Percentiles rank a stretch among this genome's conserved stretches.
phyloP scores from a whole-genome alignment of 139 green algal species.

The Chlorokybus atmophyticus region DNA sequence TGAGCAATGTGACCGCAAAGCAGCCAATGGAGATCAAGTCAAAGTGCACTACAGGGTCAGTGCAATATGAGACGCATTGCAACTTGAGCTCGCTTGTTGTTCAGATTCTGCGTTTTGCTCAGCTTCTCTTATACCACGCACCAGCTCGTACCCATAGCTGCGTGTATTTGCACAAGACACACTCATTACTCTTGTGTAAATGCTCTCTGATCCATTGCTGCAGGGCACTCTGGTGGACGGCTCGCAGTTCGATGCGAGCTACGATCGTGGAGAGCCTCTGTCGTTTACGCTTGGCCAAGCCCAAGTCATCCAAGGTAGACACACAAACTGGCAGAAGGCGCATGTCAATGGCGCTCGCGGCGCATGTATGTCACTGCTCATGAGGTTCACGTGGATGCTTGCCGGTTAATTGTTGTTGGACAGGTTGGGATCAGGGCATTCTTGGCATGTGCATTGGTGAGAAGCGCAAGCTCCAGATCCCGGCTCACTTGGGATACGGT shows the following conservation, averaged over 20 bases:
- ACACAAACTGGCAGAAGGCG: no score
- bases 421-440: slow-evolving; percentile 77
- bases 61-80: not conserved
- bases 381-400: no score
- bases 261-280: slow-evolving; percentile 40
- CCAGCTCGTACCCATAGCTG: not conserved
- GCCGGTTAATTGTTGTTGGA: no score
- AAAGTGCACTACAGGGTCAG: not conserved
- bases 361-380: no score
- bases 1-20: not conserved
- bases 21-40: not conserved
- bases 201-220: no score
- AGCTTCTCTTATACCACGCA: not conserved
- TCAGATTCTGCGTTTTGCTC: not conserved
- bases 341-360: no score
- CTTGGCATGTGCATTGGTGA: slow-evolving; percentile 79
- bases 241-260: slow-evolving; percentile 56
- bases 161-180: slow-evolving; percentile 57
- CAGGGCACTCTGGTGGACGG: slow-evolving; percentile 38
- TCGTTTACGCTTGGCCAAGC: slow-evolving; percentile 13
- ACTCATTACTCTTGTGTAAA: no score
- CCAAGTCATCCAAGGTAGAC: slow-evolving; percentile 18
- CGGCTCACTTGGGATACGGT: slow-evolving; percentile 49
- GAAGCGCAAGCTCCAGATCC: slow-evolving; percentile 50
- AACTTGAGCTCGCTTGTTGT: not conserved